A percentile compares a stretch with the other conserved stretches of the same genome.
Conservation (phyloP, 345 rosid species). For the Ceriops decandra region DNA sequence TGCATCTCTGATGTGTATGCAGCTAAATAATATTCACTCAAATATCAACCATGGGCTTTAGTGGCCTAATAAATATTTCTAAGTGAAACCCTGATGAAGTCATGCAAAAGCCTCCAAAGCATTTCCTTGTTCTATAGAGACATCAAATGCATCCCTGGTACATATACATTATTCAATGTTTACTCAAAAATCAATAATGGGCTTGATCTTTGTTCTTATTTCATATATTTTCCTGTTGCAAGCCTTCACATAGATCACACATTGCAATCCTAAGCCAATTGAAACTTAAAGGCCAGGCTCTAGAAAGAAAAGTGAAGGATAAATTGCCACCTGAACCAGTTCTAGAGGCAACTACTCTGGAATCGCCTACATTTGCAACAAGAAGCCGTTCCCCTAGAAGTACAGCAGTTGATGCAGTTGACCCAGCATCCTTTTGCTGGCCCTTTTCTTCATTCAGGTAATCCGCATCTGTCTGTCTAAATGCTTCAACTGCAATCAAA, state of each 20-base stretch:
- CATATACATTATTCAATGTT: background rate
- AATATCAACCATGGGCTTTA: too few species aligned
- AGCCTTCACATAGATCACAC: too few species aligned
- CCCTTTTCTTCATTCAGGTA: conserved; percentile 43
- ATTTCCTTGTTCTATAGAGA: too few species aligned
- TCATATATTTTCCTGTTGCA: conserved; percentile 1
- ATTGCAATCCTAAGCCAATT: background rate
- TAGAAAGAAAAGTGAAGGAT: background rate
- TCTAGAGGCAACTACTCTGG: conserved; percentile 50
- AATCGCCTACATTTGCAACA: conserved; percentile 71
- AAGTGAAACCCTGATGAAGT: too few species aligned
- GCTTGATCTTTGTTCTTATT: background rate
- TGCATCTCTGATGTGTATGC: too few species aligned
- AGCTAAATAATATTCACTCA: too few species aligned
- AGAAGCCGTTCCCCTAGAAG: conserved; percentile 44
- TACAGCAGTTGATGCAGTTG: conserved; percentile 55
- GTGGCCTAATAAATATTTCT: too few species aligned
- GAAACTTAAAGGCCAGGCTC: background rate
- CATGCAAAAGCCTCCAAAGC: too few species aligned
- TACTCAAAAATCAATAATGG: background rate
- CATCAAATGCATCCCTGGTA: background rate
- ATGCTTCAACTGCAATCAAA: conserved; percentile 42
- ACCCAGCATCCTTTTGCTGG: conserved; percentile 48
- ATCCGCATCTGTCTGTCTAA: conserved; percentile 39
- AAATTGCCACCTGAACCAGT: conserved; percentile 46